Conservation (phyloP, 2,329 filamentous ascomycete species). For the Talaromyces sp. region DNA sequence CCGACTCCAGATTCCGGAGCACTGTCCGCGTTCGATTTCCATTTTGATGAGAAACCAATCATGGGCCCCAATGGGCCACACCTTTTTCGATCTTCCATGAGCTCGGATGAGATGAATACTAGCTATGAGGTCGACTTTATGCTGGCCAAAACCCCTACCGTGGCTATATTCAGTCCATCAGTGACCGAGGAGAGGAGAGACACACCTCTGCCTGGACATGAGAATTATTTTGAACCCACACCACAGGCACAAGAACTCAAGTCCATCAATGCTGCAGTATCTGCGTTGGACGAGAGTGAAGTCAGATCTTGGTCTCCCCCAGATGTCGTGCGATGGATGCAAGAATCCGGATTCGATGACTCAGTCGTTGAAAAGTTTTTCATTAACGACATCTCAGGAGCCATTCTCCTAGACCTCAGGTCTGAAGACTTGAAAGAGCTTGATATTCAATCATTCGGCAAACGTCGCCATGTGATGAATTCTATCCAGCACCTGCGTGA, state of each 20-base stretch:
- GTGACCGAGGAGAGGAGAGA: too few relatives aligned
- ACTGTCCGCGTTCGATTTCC: slow-evolving; percentile 60
- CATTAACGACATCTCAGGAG: slow-evolving; percentile 86
- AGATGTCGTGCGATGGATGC: slow-evolving; percentile 62
- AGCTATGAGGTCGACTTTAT: slow-evolving; percentile 23
- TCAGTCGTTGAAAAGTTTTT: slow-evolving; percentile 78
- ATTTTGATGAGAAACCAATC: slow-evolving; percentile 57
- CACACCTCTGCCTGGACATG: too few relatives aligned
- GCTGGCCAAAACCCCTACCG: slow-evolving; percentile 19
- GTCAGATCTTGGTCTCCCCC: slow-evolving; percentile 29
- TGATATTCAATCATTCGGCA: slow-evolving; percentile 61
- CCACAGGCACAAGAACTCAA: slow-evolving; percentile 14
- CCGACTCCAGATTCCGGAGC: slow-evolving; percentile 70
- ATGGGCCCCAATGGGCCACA: slow-evolving; percentile 82
- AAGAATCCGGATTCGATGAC: slow-evolving; percentile 73
- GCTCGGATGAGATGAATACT: slow-evolving; percentile 20
- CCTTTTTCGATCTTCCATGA: slow-evolving; percentile 66
- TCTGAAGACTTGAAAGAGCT: slow-evolving; percentile 72
- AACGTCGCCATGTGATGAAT: slow-evolving; percentile 59
- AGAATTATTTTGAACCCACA: too few relatives aligned
- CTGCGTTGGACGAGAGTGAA: slow-evolving; percentile 25
- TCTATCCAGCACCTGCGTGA: slow-evolving; percentile 53
- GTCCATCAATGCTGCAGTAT: slow-evolving; percentile 22
- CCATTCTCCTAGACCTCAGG: slow-evolving; percentile 83
- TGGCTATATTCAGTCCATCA: background rate